phyloP scores from a whole-genome alignment of 257 asterid genomes.

The Jacaranda copaia region DNA sequence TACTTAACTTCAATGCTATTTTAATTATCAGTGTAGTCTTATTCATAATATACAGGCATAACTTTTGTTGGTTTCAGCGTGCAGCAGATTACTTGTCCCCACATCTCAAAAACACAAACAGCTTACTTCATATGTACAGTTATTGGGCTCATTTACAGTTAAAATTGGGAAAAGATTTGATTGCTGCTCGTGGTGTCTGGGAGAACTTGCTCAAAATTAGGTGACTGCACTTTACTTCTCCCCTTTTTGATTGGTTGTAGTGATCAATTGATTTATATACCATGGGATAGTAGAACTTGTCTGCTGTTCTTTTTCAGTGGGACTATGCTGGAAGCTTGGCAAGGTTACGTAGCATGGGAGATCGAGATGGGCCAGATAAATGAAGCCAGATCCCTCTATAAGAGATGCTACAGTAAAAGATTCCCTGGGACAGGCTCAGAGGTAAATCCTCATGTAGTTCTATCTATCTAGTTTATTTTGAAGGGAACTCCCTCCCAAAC shows the following conservation, averaged over 20 bases:
- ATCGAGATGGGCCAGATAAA: slow-evolving; percentile 71
- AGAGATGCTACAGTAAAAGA: slow-evolving; percentile 85
- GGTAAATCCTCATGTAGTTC: slow-evolving; percentile 52
- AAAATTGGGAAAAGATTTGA: slow-evolving; percentile 71
- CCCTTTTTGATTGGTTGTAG: slow-evolving; percentile 4
- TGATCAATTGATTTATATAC: slow-evolving; percentile 30
- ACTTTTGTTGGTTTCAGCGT: slow-evolving; percentile 56
- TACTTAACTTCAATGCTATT: slow-evolving; percentile 7
- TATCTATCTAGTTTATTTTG: slow-evolving; percentile 19
- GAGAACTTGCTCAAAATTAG: slow-evolving; percentile 86
- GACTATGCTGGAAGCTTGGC: slow-evolving; percentile 89
- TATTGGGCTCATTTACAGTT: slow-evolving; percentile 93
- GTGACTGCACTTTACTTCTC: slow-evolving; percentile 41
- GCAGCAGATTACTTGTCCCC: slow-evolving; percentile 88
- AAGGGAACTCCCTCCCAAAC: slow-evolving; percentile 12
- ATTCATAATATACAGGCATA: background rate
- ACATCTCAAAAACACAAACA: slow-evolving; percentile 68
- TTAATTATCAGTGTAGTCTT: background rate
- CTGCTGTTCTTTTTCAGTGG: slow-evolving; percentile 64
- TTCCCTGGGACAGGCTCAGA: slow-evolving; percentile 93
- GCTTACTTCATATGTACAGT: slow-evolving; percentile 62
- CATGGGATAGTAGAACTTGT: slow-evolving; percentile 29
- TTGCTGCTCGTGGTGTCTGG: slow-evolving; percentile 97
- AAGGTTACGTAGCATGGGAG: slow-evolving; percentile 80
- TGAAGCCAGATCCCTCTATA: slow-evolving; percentile 94